These are phyloP conservation scores for Solanum lycopersicoides DNA, from an alignment of 257 asterid genomes.

Conservation along the genomic window DNA sequence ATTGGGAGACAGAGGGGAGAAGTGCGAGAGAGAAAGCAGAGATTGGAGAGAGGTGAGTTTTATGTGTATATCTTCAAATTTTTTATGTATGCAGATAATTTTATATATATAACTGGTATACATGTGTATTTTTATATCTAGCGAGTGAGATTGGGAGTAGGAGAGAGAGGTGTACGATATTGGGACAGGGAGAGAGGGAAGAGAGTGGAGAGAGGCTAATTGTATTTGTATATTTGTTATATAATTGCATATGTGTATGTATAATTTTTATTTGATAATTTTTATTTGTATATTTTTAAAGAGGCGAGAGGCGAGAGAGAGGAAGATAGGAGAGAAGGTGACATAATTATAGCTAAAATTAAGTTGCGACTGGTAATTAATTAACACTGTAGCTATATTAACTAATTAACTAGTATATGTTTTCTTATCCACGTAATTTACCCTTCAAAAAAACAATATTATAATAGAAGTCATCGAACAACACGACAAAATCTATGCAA, in stretches of 20 bases:
- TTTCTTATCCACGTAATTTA: not conserved
- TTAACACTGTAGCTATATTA: no score
- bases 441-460: not conserved
- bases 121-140: no score
- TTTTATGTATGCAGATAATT: not conserved
- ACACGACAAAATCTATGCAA: no score
- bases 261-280: not conserved
- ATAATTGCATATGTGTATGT: not conserved
- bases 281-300: not conserved
- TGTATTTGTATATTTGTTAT: no score
- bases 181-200: no score
- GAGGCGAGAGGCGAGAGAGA: not conserved
- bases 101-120: no score
- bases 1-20: not conserved
- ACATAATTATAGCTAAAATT: not conserved
- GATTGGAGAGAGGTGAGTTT: not conserved
- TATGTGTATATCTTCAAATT: no score
- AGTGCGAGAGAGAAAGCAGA: not conserved
- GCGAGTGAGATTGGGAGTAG: no score
- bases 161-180: no score
- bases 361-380: not conserved
- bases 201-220: no score
- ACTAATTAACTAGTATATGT: not conserved
- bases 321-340: not conserved
- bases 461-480: no score